Evolutionary conservation across 306 rosid species (phyloP).

Genomic region (Crotalaria pallida): DNA sequence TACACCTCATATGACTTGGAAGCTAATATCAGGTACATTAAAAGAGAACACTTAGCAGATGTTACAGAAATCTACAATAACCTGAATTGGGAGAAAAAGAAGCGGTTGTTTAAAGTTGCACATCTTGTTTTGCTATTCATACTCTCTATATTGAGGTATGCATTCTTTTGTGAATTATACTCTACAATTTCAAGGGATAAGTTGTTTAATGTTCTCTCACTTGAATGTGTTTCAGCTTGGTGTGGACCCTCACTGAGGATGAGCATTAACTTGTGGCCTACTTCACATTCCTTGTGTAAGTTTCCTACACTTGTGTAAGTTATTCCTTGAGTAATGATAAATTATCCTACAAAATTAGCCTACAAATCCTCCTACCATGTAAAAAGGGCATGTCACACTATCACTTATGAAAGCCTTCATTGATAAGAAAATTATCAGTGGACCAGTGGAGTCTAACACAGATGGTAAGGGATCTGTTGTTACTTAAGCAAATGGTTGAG

Average conservation of each 20-base stretch:
- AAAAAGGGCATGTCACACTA: too few species aligned
- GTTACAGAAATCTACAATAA: constrained; percentile 88
- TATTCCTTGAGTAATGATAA: neutral
- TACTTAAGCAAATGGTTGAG: too few species aligned
- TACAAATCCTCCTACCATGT: too few species aligned
- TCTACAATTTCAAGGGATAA: constrained; percentile 7
- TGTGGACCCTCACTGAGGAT: constrained; percentile 45
- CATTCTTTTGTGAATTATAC: neutral
- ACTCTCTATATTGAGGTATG: constrained; percentile 61
- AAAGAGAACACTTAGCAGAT: constrained; percentile 51
- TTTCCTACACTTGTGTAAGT: constrained; percentile 13
- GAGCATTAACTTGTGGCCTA: constrained; percentile 26
- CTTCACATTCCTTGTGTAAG: constrained; percentile 32
- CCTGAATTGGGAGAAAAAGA: constrained; percentile 67
- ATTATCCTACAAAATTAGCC: too few species aligned
- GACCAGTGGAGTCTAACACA: too few species aligned
- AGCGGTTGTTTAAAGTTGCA: constrained; percentile 47
- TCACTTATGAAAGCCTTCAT: too few species aligned
- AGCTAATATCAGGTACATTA: constrained; percentile 51
- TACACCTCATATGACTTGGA: constrained; percentile 14
- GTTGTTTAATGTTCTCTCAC: constrained; percentile 18
- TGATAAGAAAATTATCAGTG: too few species aligned
- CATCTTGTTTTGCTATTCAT: constrained; percentile 44
- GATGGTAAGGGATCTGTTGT: too few species aligned
- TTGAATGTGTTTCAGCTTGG: constrained; percentile 49